phyloP scores from a whole-genome alignment of 805 yeast genomes.

The Saccharomycopsis sp. region DNA sequence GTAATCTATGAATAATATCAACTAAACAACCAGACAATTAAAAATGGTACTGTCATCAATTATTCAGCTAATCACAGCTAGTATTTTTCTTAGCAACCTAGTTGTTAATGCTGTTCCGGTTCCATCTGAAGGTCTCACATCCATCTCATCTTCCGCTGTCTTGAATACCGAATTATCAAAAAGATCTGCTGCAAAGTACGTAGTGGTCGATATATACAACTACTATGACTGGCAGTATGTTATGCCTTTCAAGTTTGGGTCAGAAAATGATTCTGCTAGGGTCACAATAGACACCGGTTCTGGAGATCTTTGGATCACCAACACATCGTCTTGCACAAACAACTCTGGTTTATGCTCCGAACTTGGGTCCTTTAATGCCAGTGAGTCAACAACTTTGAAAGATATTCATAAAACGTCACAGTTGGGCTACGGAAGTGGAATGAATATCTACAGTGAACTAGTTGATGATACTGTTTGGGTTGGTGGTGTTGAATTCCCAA shows the following conservation, averaged over 20 bases:
- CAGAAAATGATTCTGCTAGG: slow-evolving; percentile 1
- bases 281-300: slow-evolving; percentile 14
- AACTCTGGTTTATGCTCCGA: background rate
- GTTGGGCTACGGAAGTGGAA: background rate
- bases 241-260: slow-evolving; percentile 7
- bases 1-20: background rate
- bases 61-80: background rate
- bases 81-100: background rate
- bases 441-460: background rate
- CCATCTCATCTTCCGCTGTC: background rate
- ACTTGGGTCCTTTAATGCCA: slow-evolving; percentile 3
- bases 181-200: background rate
- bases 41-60: background rate
- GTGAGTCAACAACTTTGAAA: slow-evolving; percentile 3
- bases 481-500: slow-evolving; percentile 2
- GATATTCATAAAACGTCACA: background rate
- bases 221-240: slow-evolving; percentile 4
- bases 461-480: background rate
- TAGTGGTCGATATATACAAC: slow-evolving; percentile 9
- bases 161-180: background rate
- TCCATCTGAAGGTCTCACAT: background rate
- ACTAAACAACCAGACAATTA: too few relatives aligned
- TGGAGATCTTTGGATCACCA: slow-evolving; percentile 12
- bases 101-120: background rate
- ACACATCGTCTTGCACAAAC: background rate